A percentile compares a stretch with the other conserved stretches of the same genome.
Evolutionary conservation across 768 basidiomycete genomes (phyloP).

Genomic region (Thelephora ganbajun): DNA sequence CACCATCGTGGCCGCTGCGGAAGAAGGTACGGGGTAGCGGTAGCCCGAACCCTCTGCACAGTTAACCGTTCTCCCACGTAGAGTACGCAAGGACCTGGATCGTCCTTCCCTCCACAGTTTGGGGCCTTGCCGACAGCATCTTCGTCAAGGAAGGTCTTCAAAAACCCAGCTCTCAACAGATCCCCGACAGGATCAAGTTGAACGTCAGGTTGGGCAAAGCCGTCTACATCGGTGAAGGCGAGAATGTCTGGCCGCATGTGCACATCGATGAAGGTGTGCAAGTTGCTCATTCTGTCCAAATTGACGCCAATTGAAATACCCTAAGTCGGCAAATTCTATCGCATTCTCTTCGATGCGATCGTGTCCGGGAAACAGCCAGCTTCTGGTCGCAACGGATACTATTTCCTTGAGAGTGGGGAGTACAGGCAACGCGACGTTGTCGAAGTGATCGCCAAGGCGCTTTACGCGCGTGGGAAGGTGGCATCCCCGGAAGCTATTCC

Average conservation of each 20-base stretch:
- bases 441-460: constrained; percentile 21
- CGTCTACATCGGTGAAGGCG: constrained; percentile 41
- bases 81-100: constrained; percentile 40
- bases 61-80: constrained; percentile 10
- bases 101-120: constrained; percentile 44
- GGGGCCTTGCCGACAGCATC: constrained; percentile 32
- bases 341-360: constrained; percentile 26
- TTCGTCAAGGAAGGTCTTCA: constrained; percentile 39
- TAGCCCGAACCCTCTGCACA: background rate
- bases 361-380: constrained; percentile 11
- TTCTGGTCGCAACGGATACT: constrained; percentile 23
- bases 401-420: constrained; percentile 21
- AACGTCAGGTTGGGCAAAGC: constrained; percentile 32
- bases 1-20: constrained; percentile 30
- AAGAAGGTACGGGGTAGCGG: constrained; percentile 22
- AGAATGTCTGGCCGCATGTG: constrained; percentile 46
- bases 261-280: constrained; percentile 38
- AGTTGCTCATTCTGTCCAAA: background rate
- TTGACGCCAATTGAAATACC: constrained; percentile 1
- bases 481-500: constrained; percentile 26
- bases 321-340: constrained; percentile 29
- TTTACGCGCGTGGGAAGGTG: constrained; percentile 18
- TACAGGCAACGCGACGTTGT: constrained; percentile 20
- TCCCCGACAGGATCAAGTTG: constrained; percentile 32
- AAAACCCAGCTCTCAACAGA: constrained; percentile 37